Evolutionary conservation across 768 basidiomycete genomes (phyloP).

Genomic region (Termitomyces sp.): DNA sequence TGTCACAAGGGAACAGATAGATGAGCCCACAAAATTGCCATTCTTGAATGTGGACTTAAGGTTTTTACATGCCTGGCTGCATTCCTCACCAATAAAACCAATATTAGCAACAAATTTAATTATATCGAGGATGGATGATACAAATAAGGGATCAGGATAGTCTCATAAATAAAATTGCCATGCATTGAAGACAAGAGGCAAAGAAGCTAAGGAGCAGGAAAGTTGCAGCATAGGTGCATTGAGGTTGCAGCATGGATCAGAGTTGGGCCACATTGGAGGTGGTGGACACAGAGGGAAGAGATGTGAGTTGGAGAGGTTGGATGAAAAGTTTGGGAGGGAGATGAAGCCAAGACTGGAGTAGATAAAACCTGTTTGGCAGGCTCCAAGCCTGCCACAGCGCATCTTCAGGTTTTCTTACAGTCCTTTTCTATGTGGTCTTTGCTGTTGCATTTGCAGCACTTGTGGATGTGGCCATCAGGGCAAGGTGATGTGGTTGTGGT

Average conservation of each 20-base stretch:
- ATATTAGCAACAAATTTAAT: constrained; percentile 21
- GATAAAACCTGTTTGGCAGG: not conserved
- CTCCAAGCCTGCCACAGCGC: not conserved
- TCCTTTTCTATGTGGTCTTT: no score
- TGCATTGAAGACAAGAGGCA: constrained; percentile 15
- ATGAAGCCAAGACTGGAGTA: not conserved
- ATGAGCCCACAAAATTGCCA: not conserved
- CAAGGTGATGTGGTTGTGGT: no score
- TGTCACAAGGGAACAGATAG: no score
- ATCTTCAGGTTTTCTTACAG: no score
- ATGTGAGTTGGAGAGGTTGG: no score
- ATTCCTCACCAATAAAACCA: constrained; percentile 20
- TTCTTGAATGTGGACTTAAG: constrained; percentile 25
- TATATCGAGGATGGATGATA: constrained; percentile 20
- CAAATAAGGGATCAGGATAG: constrained; percentile 27
- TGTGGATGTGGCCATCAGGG: no score
- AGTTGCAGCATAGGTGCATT: not conserved
- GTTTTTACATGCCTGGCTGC: constrained; percentile 18
- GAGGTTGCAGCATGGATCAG: constrained; percentile 22
- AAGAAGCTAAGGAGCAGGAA: not conserved
- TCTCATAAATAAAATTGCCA: constrained; percentile 24
- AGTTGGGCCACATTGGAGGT: constrained; percentile 18
- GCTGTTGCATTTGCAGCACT: no score
- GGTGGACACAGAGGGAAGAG: not conserved
- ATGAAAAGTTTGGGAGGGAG: no score